Conservation (phyloP, 768 basidiomycete species). For the Lentinus brumalis region DNA sequence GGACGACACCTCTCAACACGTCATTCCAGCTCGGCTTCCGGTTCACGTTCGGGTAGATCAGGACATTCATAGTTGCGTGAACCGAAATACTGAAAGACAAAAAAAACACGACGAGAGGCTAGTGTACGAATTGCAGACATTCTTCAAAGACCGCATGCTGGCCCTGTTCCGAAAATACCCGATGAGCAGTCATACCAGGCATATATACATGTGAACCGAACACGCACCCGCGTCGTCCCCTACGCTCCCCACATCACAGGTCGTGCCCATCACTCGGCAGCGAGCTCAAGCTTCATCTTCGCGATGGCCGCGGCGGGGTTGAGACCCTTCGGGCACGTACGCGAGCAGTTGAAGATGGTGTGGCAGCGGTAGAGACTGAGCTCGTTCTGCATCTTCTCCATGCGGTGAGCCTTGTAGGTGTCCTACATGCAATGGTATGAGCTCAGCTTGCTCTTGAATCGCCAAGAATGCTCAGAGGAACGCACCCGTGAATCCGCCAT, state of each 20-base stretch:
- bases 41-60: background rate
- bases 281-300: slow-evolving; percentile 90
- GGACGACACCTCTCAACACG: too few species aligned
- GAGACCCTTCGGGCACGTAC: slow-evolving; percentile 96
- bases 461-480: slow-evolving; percentile 11
- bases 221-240: background rate
- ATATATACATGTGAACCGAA: background rate
- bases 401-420: slow-evolving; percentile 72
- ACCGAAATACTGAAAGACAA: slow-evolving; percentile 11
- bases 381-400: slow-evolving; percentile 93
- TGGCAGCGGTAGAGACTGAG: slow-evolving; percentile 97
- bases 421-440: too few species aligned
- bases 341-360: slow-evolving; percentile 98
- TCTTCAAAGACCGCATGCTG: background rate
- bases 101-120: slow-evolving; percentile 14
- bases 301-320: slow-evolving; percentile 93
- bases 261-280: slow-evolving; percentile 55
- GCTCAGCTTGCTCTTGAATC: background rate
- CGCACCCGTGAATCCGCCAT: slow-evolving; percentile 93
- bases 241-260: background rate
- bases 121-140: slow-evolving; percentile 8
- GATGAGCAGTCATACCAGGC: background rate
- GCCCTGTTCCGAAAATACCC: background rate
- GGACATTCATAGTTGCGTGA: background rate
- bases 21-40: background rate